phyloP scores from a whole-genome alignment of 2,329 filamentous ascomycete genomes.

The Truncatella angustata region DNA sequence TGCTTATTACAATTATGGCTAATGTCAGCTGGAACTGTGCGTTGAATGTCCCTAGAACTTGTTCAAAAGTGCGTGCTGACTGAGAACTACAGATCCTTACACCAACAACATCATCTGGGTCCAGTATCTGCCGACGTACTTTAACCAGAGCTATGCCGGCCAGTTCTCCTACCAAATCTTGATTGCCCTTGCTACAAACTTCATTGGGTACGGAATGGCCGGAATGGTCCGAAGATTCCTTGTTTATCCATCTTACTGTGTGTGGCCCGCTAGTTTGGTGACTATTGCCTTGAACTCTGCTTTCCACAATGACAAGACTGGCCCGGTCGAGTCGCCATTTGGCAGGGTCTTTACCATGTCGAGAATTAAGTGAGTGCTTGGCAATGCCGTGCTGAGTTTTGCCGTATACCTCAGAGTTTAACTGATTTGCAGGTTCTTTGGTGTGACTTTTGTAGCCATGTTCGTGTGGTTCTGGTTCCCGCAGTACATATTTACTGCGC shows the following conservation, averaged over 20 bases:
- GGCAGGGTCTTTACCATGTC: slow-evolving; percentile 34
- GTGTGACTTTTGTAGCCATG: slow-evolving; percentile 41
- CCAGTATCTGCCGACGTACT: slow-evolving; percentile 47
- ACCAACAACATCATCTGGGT: slow-evolving; percentile 50
- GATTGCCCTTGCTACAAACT: slow-evolving; percentile 49
- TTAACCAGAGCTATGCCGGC: slow-evolving; percentile 48
- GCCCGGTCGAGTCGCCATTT: slow-evolving; percentile 26
- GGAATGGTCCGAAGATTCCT: slow-evolving; percentile 46
- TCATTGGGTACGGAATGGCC: slow-evolving; percentile 55
- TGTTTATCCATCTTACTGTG: slow-evolving; percentile 48
- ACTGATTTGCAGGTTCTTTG: slow-evolving; percentile 39
- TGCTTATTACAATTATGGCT: slow-evolving; percentile 59
- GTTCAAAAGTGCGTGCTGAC: neutral
- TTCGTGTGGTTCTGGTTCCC: slow-evolving; percentile 54
- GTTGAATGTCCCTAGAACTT: neutral
- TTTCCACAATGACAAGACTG: slow-evolving; percentile 43
- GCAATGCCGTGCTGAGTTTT: too few species aligned
- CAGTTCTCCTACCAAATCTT: slow-evolving; percentile 49
- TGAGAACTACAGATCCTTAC: slow-evolving; percentile 34
- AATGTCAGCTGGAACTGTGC: slow-evolving; percentile 47
- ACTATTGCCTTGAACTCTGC: slow-evolving; percentile 46
- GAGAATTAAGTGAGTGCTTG: slow-evolving; percentile 32
- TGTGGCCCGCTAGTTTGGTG: slow-evolving; percentile 47
- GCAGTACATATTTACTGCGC: slow-evolving; percentile 44
- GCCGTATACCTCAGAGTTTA: too few species aligned